Evolutionary conservation across 2,329 filamentous ascomycete genomes (phyloP).

Genomic region (Phyllachora maydis): DNA sequence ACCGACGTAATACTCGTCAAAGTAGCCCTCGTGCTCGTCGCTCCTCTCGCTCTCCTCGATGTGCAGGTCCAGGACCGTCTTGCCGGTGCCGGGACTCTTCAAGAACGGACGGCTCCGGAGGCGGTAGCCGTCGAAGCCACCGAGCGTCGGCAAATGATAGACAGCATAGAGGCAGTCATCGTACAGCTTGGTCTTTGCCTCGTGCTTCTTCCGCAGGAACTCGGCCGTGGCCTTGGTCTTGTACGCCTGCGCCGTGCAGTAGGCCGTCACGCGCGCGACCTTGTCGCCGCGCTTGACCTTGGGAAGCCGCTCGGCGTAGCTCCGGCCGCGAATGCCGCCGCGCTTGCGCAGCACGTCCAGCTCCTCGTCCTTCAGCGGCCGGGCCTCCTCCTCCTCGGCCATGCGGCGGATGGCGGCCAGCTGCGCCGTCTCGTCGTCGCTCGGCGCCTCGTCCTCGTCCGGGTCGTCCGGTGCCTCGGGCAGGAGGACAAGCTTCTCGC

Average conservation of each 20-base stretch:
- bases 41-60: conserved; percentile 84
- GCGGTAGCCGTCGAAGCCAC: conserved; percentile 70
- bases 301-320: conserved; percentile 79
- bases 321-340: conserved; percentile 53
- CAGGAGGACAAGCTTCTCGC: conserved; percentile 87
- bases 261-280: conserved; percentile 77
- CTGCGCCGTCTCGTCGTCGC: conserved; percentile 36
- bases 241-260: conserved; percentile 88
- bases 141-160: conserved; percentile 77
- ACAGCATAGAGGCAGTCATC: conserved; percentile 94
- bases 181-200: conserved; percentile 86
- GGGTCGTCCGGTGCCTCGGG: conserved; percentile 55
- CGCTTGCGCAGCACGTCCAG: conserved; percentile 39
- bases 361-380: conserved; percentile 48
- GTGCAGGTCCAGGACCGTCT: conserved; percentile 81
- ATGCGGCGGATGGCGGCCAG: conserved; percentile 13
- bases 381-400: conserved; percentile 32
- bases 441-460: conserved; percentile 34
- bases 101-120: conserved; percentile 78
- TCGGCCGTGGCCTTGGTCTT: conserved; percentile 75
- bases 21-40: conserved; percentile 82
- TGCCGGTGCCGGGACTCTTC: conserved; percentile 74
- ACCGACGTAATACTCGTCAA: conserved; percentile 49
- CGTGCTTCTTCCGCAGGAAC: conserved; percentile 73
- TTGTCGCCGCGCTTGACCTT: conserved; percentile 78